Percentiles rank a stretch among this genome's conserved stretches.
These are phyloP conservation scores for Mucuna pruriens DNA, from an alignment of 306 rosid genomes.

Conservation along the genomic window DNA sequence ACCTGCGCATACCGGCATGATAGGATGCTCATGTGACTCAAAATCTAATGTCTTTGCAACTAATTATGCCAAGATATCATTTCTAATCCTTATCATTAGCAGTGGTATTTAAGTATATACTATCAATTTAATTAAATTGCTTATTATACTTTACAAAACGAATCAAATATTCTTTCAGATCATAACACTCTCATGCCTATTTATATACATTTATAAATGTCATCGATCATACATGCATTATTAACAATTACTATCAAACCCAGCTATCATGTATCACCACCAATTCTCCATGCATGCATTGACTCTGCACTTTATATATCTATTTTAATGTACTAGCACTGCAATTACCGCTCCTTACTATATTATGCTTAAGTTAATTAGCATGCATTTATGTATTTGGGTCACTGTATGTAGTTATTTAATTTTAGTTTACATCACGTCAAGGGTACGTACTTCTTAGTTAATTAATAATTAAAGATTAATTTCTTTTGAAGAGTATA, in stretches of 20 bases:
- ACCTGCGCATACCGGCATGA: conserved; percentile 41
- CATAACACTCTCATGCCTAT: conserved; percentile 4
- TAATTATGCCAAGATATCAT: conserved; percentile 63
- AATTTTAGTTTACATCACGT: neutral
- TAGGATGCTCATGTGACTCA: conserved; percentile 70
- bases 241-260: neutral
- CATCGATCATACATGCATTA: conserved; percentile 33
- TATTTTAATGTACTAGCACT: neutral
- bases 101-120: conserved; percentile 66
- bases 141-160: conserved; percentile 22
- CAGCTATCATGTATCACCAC: conserved; percentile 3
- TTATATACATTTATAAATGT: conserved; percentile 18
- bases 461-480: neutral
- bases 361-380: neutral
- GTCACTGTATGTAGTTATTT: neutral
- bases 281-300: conserved; percentile 31
- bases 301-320: neutral
- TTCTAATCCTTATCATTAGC: conserved; percentile 61
- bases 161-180: conserved; percentile 4
- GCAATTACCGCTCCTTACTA: neutral
- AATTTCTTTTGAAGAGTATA: neutral
- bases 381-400: neutral
- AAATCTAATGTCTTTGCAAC: conserved; percentile 62
- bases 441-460: neutral
- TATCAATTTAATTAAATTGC: conserved; percentile 23